Evolutionary conservation across 345 rosid species (phyloP).

Genomic region (Euphorbia peplus): DNA sequence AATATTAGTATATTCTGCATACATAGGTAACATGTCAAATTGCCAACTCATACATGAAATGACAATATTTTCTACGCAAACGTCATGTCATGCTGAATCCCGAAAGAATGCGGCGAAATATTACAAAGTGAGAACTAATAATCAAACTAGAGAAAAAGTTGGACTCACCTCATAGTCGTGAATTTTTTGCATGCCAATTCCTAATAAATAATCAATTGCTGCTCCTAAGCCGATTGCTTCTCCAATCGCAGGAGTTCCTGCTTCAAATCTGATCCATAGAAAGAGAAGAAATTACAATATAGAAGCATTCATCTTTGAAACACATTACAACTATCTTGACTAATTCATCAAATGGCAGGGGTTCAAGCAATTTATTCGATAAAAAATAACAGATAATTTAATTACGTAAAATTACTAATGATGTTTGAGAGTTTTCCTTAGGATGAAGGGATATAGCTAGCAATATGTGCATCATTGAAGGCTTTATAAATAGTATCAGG

Average conservation of each 20-base stretch:
- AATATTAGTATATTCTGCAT: background rate
- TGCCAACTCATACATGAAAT: background rate
- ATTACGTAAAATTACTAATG: background rate
- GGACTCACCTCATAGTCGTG: conserved; percentile 76
- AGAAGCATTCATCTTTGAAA: background rate
- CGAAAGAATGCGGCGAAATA: background rate
- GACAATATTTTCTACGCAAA: background rate
- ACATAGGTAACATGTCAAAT: background rate
- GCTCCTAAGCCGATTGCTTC: conserved; percentile 96
- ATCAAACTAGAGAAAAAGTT: conserved; percentile 3
- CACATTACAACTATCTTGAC: background rate
- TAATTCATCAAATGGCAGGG: background rate
- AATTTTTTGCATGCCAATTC: conserved; percentile 77
- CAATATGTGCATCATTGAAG: background rate
- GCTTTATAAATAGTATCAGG: background rate
- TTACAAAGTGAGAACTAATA: too few species aligned
- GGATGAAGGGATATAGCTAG: background rate
- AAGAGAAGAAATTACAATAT: conserved; percentile 2
- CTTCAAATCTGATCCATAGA: conserved; percentile 75
- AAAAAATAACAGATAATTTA: background rate
- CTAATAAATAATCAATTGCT: conserved; percentile 79
- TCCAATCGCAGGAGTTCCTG: conserved; percentile 98
- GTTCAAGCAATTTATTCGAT: background rate
- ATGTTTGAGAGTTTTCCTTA: background rate
- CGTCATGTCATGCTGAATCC: background rate